Percentiles rank a stretch among this genome's conserved stretches.
These are phyloP conservation scores for Hypericum androsaemum DNA, from an alignment of 345 rosid genomes.

Conservation along the genomic window DNA sequence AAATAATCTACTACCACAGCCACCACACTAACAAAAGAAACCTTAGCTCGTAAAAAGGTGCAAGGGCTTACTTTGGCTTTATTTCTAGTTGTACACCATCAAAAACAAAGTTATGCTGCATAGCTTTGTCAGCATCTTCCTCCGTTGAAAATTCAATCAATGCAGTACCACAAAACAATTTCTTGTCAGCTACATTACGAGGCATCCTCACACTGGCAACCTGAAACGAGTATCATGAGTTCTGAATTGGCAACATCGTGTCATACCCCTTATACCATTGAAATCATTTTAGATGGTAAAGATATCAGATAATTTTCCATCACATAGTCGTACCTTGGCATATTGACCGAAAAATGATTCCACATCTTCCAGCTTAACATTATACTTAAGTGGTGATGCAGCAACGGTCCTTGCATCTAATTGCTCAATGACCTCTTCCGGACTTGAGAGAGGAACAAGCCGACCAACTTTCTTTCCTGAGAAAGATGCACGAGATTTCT, in stretches of 20 bases:
- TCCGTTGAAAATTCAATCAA: slow-evolving; percentile 71
- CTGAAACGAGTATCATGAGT: slow-evolving; percentile 26
- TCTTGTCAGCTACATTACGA: slow-evolving; percentile 63
- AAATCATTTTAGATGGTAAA: no score
- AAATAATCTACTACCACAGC: neutral
- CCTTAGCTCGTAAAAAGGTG: neutral
- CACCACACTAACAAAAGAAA: neutral
- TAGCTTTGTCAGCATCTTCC: slow-evolving; percentile 57
- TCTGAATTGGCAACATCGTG: neutral
- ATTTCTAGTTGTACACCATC: slow-evolving; percentile 61
- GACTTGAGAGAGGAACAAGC: slow-evolving; percentile 41
- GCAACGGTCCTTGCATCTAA: slow-evolving; percentile 65
- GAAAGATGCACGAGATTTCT: slow-evolving; percentile 2
- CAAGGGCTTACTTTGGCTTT: slow-evolving; percentile 61
- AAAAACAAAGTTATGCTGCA: slow-evolving; percentile 49
- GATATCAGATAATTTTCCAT: neutral
- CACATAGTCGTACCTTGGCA: slow-evolving; percentile 44
- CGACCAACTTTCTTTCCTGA: slow-evolving; percentile 81
- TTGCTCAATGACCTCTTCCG: slow-evolving; percentile 65
- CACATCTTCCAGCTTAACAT: slow-evolving; percentile 57
- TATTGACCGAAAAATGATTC: slow-evolving; percentile 56
- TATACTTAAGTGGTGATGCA: slow-evolving; percentile 56
- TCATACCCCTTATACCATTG: slow-evolving; percentile 3
- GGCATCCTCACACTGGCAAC: slow-evolving; percentile 90
- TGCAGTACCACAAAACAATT: slow-evolving; percentile 69